phyloP scores from a whole-genome alignment of 371 early-diverging fungal species.

The Lichtheimia hyalospora region DNA sequence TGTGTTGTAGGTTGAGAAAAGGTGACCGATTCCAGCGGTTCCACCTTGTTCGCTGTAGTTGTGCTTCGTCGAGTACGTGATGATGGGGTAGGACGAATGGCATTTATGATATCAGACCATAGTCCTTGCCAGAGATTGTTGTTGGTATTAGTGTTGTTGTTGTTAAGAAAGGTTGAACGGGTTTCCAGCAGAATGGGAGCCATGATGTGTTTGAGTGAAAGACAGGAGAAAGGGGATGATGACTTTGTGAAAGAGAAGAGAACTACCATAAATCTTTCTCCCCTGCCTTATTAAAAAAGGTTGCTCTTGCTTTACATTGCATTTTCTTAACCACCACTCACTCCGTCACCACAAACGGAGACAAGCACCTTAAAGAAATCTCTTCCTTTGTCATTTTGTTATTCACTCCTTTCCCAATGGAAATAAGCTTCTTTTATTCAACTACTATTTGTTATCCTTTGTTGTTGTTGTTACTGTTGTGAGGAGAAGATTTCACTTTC shows the following conservation, averaged over 20 bases:
- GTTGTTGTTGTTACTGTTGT: too few relatives aligned
- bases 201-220: neutral
- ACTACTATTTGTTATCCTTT: too few relatives aligned
- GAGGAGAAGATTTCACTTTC: too few relatives aligned
- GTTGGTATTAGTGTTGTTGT: neutral
- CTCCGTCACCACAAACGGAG: too few relatives aligned
- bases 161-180: neutral
- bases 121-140: conserved; percentile 4
- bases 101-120: conserved; percentile 7
- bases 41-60: neutral
- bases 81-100: conserved; percentile 3
- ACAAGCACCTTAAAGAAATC: too few relatives aligned
- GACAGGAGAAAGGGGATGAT: neutral
- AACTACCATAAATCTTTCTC: neutral
- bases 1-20: neutral
- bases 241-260: neutral
- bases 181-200: neutral
- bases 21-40: conserved; percentile 1
- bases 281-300: neutral
- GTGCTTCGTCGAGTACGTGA: neutral
- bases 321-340: too few relatives aligned
- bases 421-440: too few relatives aligned
- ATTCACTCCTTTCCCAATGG: too few relatives aligned
- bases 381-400: too few relatives aligned
- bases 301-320: too few relatives aligned